Evolutionary conservation across 371 early-diverging fungal species (phyloP).

Genomic region (Chytridium lagenaria): DNA sequence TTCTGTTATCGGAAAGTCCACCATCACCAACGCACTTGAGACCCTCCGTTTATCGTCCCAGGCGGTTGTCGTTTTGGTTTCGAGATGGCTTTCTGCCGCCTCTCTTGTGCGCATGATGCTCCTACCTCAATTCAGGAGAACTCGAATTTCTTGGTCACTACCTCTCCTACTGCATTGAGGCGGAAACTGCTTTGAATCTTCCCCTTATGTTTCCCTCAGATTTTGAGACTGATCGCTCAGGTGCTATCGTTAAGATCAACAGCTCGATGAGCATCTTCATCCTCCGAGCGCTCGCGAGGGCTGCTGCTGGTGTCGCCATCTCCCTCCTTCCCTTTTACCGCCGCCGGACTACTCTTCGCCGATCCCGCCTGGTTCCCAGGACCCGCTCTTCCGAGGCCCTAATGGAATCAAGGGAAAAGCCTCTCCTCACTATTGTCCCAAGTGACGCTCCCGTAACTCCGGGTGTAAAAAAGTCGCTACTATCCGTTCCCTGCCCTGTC

Average conservation of each 20-base stretch:
- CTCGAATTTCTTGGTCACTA: slow-evolving; percentile 39
- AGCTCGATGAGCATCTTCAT: slow-evolving; percentile 18
- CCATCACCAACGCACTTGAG: background rate
- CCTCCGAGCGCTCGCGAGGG: slow-evolving; percentile 21
- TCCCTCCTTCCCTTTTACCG: slow-evolving; percentile 19
- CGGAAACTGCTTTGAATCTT: slow-evolving; percentile 31
- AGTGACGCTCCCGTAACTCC: too few relatives aligned
- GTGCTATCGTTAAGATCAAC: slow-evolving; percentile 29
- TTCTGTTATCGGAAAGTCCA: slow-evolving; percentile 1
- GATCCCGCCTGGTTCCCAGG: background rate
- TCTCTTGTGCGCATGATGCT: slow-evolving; percentile 21
- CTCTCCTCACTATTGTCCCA: too few relatives aligned
- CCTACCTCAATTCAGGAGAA: slow-evolving; percentile 27
- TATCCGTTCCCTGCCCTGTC: too few relatives aligned
- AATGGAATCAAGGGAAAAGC: background rate
- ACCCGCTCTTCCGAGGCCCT: background rate
- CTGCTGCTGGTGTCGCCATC: slow-evolving; percentile 25
- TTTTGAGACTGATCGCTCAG: slow-evolving; percentile 30
- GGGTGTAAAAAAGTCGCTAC: too few relatives aligned
- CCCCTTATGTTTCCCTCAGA: slow-evolving; percentile 43
- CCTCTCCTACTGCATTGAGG: slow-evolving; percentile 36
- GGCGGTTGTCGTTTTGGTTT: background rate
- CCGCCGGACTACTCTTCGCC: background rate
- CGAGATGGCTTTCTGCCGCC: slow-evolving; percentile 26
- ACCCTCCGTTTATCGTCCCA: background rate